Evolutionary conservation across 2,329 filamentous ascomycete genomes (phyloP).

Genomic region (Cryoendolithus antarcticus): DNA sequence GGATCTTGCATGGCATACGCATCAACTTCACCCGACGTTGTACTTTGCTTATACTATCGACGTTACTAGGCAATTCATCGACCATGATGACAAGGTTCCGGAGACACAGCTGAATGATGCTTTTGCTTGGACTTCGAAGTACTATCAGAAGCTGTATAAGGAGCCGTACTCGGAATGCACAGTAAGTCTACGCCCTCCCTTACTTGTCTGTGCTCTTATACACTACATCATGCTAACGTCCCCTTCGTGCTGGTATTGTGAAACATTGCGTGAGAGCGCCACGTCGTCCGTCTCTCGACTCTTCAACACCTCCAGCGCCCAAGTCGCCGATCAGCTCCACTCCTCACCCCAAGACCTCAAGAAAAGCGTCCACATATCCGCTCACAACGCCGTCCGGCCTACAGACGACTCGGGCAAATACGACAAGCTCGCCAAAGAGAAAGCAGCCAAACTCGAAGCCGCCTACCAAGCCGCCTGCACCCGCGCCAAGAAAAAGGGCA

Average conservation of each 20-base stretch:
- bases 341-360: conserved; percentile 36
- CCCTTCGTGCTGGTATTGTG: conserved; percentile 63
- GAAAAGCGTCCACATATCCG: conserved; percentile 57
- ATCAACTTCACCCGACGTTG: conserved; percentile 52
- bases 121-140: conserved; percentile 62
- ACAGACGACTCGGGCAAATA: conserved; percentile 15
- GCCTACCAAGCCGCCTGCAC: conserved; percentile 40
- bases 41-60: conserved; percentile 50
- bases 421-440: conserved; percentile 6
- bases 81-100: conserved; percentile 76
- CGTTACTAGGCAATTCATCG: conserved; percentile 48
- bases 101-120: conserved; percentile 49
- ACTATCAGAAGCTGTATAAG: conserved; percentile 52
- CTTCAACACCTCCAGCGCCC: conserved; percentile 26
- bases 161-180: conserved; percentile 65
- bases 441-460: conserved; percentile 36
- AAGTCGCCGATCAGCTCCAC: conserved; percentile 23
- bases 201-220: too few species aligned
- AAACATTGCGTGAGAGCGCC: conserved; percentile 50
- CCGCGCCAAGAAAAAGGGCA: conserved; percentile 26
- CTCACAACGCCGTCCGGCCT: conserved; percentile 53
- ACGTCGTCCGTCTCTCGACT: conserved; percentile 35
- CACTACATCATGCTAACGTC: too few species aligned
- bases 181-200: too few species aligned
- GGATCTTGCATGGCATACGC: conserved; percentile 70